Evolutionary conservation across 331 rosid species (phyloP).

Genomic region (Acacia concinna): DNA sequence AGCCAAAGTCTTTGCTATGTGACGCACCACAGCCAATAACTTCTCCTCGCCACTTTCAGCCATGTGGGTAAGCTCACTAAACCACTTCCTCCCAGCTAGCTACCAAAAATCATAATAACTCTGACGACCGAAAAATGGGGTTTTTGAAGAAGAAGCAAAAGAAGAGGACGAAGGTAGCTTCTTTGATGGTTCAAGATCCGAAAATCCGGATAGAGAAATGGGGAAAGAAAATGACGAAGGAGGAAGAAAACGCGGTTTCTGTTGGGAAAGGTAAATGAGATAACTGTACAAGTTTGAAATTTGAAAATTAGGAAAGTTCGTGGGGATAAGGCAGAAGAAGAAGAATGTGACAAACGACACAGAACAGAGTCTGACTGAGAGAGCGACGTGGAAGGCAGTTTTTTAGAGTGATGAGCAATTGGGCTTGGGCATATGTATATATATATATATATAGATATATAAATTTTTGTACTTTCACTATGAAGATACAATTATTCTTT

Average conservation of each 20-base stretch:
- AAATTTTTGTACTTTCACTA: too few species aligned
- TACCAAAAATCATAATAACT: neutral
- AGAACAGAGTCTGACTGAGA: neutral
- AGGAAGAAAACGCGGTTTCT: constrained; percentile 50
- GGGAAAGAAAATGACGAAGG: constrained; percentile 20
- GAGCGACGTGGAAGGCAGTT: constrained; percentile 32
- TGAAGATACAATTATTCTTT: too few species aligned
- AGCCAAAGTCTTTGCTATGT: constrained; percentile 91
- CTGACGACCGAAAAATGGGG: neutral
- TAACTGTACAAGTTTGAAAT: neutral
- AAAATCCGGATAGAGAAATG: neutral
- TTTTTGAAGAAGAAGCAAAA: neutral
- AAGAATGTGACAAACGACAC: neutral
- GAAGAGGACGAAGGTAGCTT: neutral
- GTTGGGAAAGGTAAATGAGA: neutral
- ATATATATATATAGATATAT: too few species aligned
- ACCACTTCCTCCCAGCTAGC: neutral
- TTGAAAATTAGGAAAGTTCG: neutral
- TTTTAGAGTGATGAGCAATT: neutral
- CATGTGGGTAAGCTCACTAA: constrained; percentile 38
- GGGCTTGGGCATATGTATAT: too few species aligned
- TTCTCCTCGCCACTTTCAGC: constrained; percentile 96
- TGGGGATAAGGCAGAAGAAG: neutral
- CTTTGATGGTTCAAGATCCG: neutral
- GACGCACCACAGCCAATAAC: constrained; percentile 81